phyloP scores from a whole-genome alignment of 2,329 filamentous ascomycete genomes.

The Orbilia ellipsospora region DNA sequence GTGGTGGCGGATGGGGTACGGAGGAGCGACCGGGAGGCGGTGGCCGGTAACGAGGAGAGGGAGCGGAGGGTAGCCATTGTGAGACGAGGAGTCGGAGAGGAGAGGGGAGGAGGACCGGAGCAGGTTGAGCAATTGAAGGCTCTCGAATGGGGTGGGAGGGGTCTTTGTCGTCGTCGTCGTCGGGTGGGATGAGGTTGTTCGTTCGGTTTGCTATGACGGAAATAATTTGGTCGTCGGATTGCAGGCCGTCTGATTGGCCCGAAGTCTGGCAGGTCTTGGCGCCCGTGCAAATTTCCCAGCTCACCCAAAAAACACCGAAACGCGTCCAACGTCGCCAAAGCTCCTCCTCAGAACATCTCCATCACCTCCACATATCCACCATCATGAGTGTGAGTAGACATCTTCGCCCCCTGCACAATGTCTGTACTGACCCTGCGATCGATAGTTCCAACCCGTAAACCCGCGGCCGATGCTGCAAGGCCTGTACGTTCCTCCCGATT shows the following conservation, averaged over 20 bases:
- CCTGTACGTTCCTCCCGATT: conserved; percentile 71
- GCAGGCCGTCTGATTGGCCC: conserved; percentile 47
- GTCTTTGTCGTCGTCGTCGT: conserved; percentile 12
- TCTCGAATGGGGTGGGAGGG: conserved; percentile 19
- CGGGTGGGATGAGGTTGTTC: conserved; percentile 48
- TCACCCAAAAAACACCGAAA: conserved; percentile 14
- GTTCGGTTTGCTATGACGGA: conserved; percentile 47
- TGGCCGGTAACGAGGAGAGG: conserved; percentile 46
- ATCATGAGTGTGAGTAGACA: conserved; percentile 48
- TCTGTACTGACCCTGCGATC: conserved; percentile 15
- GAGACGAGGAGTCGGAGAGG: conserved; percentile 11
- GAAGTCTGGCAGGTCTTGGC: conserved; percentile 37
- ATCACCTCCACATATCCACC: conserved; percentile 20
- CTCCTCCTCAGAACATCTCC: conserved; percentile 4
- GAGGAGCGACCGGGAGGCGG: conserved; percentile 55
- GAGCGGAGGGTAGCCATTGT: conserved; percentile 51
- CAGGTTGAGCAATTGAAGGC: conserved; percentile 43
- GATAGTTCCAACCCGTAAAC: conserved; percentile 89
- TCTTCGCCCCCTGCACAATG: not conserved
- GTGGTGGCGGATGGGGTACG: conserved; percentile 44
- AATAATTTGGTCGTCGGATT: conserved; percentile 54
- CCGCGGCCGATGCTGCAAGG: conserved; percentile 95
- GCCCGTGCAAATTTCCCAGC: conserved; percentile 45
- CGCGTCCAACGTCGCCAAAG: conserved; percentile 31
- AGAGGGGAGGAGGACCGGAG: conserved; percentile 19